Evolutionary conservation across 2,329 filamentous ascomycete species (phyloP).

Genomic region (Monilinia aucupariae): DNA sequence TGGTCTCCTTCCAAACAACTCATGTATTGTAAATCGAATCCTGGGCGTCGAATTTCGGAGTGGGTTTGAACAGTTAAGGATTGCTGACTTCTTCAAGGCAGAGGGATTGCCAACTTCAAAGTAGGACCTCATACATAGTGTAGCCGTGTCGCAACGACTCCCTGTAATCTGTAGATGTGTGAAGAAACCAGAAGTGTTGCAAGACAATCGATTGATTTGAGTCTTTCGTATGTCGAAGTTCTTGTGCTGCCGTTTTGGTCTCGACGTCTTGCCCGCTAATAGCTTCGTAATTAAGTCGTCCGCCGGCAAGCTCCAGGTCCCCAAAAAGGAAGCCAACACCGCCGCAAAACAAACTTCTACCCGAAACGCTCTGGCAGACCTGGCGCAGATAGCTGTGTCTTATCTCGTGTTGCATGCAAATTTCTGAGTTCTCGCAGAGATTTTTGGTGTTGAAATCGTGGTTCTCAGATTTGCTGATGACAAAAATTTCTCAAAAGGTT

Average conservation of each 20-base stretch:
- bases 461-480: background rate
- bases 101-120: background rate
- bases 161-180: too few species aligned
- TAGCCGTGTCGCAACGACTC: too few species aligned
- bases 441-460: background rate
- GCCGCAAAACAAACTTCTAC: background rate
- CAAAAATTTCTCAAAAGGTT: background rate
- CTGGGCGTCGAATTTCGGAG: background rate
- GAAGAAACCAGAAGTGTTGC: background rate
- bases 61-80: background rate
- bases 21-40: background rate
- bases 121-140: background rate
- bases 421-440: background rate
- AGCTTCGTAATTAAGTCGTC: background rate
- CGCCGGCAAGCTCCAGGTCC: background rate
- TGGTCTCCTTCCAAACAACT: background rate
- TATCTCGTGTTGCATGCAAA: background rate
- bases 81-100: too few species aligned
- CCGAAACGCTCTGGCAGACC: background rate
- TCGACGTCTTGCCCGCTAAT: background rate
- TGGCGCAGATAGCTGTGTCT: background rate
- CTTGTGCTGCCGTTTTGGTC: background rate
- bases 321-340: background rate
- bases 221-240: background rate
- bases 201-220: background rate